Evolutionary conservation across 352 stramenopile genomes (phyloP).

Genomic region (Pythium aquatile): DNA sequence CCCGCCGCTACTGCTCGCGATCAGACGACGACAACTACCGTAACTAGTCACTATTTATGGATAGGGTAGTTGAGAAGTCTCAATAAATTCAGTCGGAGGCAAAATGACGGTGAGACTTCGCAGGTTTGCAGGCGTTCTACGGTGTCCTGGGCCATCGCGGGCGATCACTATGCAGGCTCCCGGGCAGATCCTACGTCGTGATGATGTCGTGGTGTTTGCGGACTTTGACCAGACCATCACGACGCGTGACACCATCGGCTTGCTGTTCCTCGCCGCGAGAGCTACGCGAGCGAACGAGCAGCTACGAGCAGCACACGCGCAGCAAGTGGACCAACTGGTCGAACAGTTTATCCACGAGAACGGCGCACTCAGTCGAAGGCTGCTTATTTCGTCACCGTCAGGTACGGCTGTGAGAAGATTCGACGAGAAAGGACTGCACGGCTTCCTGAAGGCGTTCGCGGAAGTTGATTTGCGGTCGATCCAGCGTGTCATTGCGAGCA

Average conservation of each 20-base stretch:
- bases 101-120: not conserved
- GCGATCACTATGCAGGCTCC: not conserved
- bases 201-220: conserved; percentile 43
- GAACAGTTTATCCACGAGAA: conserved; percentile 5
- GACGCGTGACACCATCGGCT: conserved; percentile 45
- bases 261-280: conserved; percentile 47
- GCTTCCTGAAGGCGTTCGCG: conserved; percentile 48
- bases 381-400: not conserved
- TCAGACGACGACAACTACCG: not conserved
- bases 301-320: conserved; percentile 15
- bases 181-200: not conserved
- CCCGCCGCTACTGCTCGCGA: not conserved
- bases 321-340: conserved; percentile 33
- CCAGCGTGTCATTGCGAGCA: conserved; percentile 36
- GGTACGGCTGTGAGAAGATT: conserved; percentile 21
- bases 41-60: not conserved
- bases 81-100: not conserved
- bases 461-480: conserved; percentile 47
- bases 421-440: conserved; percentile 31
- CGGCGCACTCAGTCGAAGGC: not conserved
- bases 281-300: not conserved
- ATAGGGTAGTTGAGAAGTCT: not conserved
- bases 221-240: conserved; percentile 83
- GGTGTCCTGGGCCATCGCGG: not conserved
- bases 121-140: not conserved